A percentile compares a stretch with the other conserved stretches of the same genome.
Conservation (phyloP, 805 yeast species). For the Jamesozyma jinghongensis region DNA sequence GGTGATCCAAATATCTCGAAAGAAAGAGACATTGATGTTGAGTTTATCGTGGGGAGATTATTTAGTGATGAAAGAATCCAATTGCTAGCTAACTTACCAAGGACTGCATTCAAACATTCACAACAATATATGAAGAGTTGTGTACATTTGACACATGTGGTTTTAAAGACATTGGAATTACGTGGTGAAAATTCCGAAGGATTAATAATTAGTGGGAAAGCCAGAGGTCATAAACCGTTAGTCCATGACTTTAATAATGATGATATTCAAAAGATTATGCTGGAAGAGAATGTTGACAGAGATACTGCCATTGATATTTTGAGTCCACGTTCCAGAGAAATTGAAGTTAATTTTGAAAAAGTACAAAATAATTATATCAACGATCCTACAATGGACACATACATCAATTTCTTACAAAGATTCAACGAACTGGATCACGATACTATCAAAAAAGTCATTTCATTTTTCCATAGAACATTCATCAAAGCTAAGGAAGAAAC, state of each 20-base stretch:
- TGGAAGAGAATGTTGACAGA: slow-evolving; percentile 24
- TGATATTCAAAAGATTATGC: slow-evolving; percentile 32
- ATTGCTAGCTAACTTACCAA: slow-evolving; percentile 49
- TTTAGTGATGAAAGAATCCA: slow-evolving; percentile 57
- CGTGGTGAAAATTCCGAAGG: slow-evolving; percentile 39
- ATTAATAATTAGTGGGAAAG: slow-evolving; percentile 39
- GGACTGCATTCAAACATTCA: slow-evolving; percentile 53
- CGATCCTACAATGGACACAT: slow-evolving; percentile 55
- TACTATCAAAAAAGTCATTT: slow-evolving; percentile 53
- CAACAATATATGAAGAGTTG: slow-evolving; percentile 50
- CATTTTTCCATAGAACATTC: slow-evolving; percentile 64
- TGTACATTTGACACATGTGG: slow-evolving; percentile 54
- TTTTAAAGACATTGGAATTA: slow-evolving; percentile 56
- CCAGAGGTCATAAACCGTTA: slow-evolving; percentile 25
- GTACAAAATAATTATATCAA: slow-evolving; percentile 25
- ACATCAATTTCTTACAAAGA: slow-evolving; percentile 50
- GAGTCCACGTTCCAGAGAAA: slow-evolving; percentile 9
- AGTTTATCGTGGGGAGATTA: slow-evolving; percentile 54
- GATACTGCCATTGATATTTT: slow-evolving; percentile 27
- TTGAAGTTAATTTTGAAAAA: slow-evolving; percentile 18
- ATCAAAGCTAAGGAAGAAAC: slow-evolving; percentile 52
- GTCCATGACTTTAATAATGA: slow-evolving; percentile 18
- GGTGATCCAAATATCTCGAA: slow-evolving; percentile 32
- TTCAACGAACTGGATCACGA: slow-evolving; percentile 53
- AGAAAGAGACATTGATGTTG: slow-evolving; percentile 35